Percentiles rank a stretch among this genome's conserved stretches.
Evolutionary conservation across 1,139 yeast genomes (phyloP).

Genomic region (Scheffersomyces segobiensis): DNA sequence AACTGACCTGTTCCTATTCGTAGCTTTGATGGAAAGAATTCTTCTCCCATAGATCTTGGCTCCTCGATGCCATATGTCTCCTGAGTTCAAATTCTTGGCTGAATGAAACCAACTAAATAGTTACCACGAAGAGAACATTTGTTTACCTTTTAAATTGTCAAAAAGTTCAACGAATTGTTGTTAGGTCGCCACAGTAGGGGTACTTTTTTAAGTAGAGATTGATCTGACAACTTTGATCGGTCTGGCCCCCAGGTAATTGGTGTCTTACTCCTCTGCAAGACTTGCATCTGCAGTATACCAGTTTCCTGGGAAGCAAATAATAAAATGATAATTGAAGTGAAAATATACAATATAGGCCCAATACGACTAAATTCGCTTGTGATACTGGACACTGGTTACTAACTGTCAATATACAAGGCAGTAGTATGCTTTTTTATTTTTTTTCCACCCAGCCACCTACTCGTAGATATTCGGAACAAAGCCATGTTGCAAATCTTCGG

Average conservation of each 20-base stretch:
- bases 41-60: not conserved
- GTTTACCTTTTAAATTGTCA: not conserved
- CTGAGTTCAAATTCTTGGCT: not conserved
- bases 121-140: not conserved
- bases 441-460: not conserved
- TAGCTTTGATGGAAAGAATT: not conserved
- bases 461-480: not conserved
- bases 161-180: not conserved
- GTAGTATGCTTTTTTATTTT: too few species aligned
- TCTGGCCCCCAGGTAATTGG: not conserved
- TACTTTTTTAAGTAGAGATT: slow-evolving; percentile 5
- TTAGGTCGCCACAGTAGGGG: not conserved
- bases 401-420: not conserved
- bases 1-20: not conserved
- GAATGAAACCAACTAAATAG: not conserved
- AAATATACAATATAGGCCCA: not conserved
- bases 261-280: not conserved
- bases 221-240: slow-evolving; percentile 9
- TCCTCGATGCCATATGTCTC: not conserved
- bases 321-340: not conserved
- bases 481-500: too few species aligned
- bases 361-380: not conserved
- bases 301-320: not conserved
- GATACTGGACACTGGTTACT: not conserved
- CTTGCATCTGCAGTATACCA: not conserved